Evolutionary conservation across 768 basidiomycete genomes (phyloP), one percentile per base, ranked within the genome.

Genomic region (Sarcodon aspratus): DNA sequence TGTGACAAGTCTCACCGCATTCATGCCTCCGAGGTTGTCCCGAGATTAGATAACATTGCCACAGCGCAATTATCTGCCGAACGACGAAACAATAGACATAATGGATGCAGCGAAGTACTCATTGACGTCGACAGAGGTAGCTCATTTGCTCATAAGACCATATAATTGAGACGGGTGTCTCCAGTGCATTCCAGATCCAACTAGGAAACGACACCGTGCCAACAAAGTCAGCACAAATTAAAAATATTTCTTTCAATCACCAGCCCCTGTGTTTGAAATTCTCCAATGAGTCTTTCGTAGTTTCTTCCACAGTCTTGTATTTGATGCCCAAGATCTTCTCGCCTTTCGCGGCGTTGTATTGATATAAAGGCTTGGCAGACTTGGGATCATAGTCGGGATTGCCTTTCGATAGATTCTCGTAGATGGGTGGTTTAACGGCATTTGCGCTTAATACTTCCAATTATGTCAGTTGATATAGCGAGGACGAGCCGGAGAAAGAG

Each of bases 181-280:
- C 21, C 21, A 27, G 5, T 27, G 21, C 21, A 27, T 27, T 27
- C 21, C 21, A 27, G 21, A 27, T n/a, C n/a, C n/a, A n/a, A n/a
- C n/a, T n/a, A n/a, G n/a, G n/a, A 27, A 5, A 27, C 5, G 21
- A 27, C 21, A 27, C 21, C 21, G 5, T 27, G 5, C 21, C 21
- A 3, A 27, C 21, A 27, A 27, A 5, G n/a, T n/a, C n/a, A n/a
- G n/a, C n/a, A n/a, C n/a, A n/a, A 27, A 27, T 27, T 27, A 27
- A 27, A 27, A 27, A 27, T 27, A 27, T 27, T 27, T 5, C 21
- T 27, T 3, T 27, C 21, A 27, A 27, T 27, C 21, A 27, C 73
- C 71, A 75, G 1, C 69, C 68, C 13, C 65, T 63, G 6, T 50
- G 55, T 51, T 66, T 66, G 42, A 67, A 73, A 50, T 73, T 69